Evolutionary conservation across 371 early-diverging fungal genomes (phyloP).

Genomic region (Lichtheimia corymbifera): DNA sequence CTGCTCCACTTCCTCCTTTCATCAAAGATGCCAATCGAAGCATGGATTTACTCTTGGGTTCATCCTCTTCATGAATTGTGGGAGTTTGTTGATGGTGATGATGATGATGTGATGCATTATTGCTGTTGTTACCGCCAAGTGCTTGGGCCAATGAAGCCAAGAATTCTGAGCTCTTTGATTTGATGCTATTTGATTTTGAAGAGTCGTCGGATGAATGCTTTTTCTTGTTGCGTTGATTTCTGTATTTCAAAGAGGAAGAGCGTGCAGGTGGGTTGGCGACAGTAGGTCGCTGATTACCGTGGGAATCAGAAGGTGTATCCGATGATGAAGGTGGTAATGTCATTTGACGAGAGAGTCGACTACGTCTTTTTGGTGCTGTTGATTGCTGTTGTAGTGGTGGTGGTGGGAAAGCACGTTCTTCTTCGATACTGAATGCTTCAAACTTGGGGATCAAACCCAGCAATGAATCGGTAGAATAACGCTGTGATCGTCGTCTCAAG

Average conservation of each 20-base stretch:
- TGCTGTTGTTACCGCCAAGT: conserved; percentile 6
- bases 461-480: conserved; percentile 28
- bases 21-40: conserved; percentile 30
- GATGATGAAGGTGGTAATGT: conserved; percentile 29
- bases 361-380: conserved; percentile 9
- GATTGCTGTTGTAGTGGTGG: conserved; percentile 3
- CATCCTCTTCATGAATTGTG: conserved; percentile 5
- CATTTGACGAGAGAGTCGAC: conserved; percentile 17
- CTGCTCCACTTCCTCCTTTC: conserved; percentile 1
- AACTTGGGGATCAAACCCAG: conserved; percentile 29
- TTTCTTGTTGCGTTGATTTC: conserved; percentile 9
- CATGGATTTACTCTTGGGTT: conserved; percentile 16
- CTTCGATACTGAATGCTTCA: conserved; percentile 27
- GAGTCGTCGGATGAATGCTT: neutral
- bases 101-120: neutral
- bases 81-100: neutral
- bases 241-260: conserved; percentile 26
- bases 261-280: conserved; percentile 21
- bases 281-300: conserved; percentile 15
- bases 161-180: conserved; percentile 17
- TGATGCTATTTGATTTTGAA: conserved; percentile 9
- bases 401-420: conserved; percentile 9
- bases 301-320: conserved; percentile 18
- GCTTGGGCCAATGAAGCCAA: conserved; percentile 11
- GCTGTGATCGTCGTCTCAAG: conserved; percentile 10